phyloP scores from a whole-genome alignment of 2,329 filamentous ascomycete genomes.

The Graphilbum sp. region DNA sequence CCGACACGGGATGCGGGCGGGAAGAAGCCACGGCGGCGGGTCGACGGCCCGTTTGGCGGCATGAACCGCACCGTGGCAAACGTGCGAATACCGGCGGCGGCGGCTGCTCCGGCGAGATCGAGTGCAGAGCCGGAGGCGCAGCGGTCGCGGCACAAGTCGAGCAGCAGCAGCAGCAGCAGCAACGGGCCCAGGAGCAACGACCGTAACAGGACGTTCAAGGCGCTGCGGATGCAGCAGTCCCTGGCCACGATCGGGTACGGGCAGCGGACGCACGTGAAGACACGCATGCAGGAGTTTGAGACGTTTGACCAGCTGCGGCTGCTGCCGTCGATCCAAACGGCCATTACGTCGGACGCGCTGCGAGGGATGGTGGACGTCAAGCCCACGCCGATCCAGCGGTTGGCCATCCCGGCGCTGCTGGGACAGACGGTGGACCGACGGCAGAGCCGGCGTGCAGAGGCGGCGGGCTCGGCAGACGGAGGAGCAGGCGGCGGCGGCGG shows the following conservation, averaged over 20 bases:
- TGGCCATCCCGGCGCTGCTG: conserved; percentile 73
- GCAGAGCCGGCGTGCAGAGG: not conserved
- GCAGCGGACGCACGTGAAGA: conserved; percentile 35
- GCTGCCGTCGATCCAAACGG: conserved; percentile 52
- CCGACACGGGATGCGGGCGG: conserved; percentile 16
- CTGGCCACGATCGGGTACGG: conserved; percentile 64
- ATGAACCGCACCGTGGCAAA: conserved; percentile 39
- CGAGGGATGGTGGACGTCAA: conserved; percentile 56
- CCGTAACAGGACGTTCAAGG: conserved; percentile 43
- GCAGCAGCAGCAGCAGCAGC: not conserved
- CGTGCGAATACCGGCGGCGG: conserved; percentile 19
- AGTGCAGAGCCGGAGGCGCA: conserved; percentile 4
- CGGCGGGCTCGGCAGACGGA: too few species aligned
- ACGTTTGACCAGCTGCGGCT: conserved; percentile 71
- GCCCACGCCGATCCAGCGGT: conserved; percentile 77
- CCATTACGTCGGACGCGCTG: conserved; percentile 58
- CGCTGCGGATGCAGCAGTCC: conserved; percentile 83
- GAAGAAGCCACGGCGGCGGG: conserved; percentile 20
- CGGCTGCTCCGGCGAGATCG: conserved; percentile 2
- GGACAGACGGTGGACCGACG: conserved; percentile 27
- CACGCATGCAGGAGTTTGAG: conserved; percentile 48
- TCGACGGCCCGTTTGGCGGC: conserved; percentile 33
- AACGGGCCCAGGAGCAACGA: not conserved
- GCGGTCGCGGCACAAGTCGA: not conserved
- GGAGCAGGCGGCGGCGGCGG: too few species aligned